Evolutionary conservation across 2,329 filamentous ascomycete species (phyloP).

Genomic region (Talaromyces rugulosus): DNA sequence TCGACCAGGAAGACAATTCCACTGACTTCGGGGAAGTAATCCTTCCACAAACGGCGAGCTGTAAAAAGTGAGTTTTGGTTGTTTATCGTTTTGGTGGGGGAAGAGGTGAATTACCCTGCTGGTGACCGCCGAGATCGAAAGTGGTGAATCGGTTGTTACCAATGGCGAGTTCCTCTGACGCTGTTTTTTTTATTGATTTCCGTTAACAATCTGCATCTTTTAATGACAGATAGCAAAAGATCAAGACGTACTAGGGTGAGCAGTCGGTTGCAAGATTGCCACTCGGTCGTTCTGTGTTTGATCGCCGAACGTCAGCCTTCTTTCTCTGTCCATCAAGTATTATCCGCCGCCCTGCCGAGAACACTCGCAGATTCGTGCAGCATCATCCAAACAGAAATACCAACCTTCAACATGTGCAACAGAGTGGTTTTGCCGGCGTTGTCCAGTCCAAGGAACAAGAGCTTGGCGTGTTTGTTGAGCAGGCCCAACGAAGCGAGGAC

Average conservation of each 20-base stretch:
- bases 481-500: slow-evolving; percentile 81
- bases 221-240: neutral
- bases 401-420: slow-evolving; percentile 90
- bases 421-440: slow-evolving; percentile 94
- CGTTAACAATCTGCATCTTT: neutral
- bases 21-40: slow-evolving; percentile 94
- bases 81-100: neutral
- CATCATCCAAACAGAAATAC: slow-evolving; percentile 22
- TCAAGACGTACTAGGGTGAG: slow-evolving; percentile 71
- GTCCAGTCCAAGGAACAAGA: slow-evolving; percentile 87
- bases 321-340: neutral
- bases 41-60: slow-evolving; percentile 92
- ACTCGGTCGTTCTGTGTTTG: slow-evolving; percentile 77
- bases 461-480: slow-evolving; percentile 93
- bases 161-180: slow-evolving; percentile 87
- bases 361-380: neutral
- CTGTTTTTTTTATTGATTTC: slow-evolving; percentile 39
- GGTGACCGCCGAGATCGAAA: slow-evolving; percentile 88
- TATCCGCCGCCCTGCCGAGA: neutral
- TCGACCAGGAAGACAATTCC: slow-evolving; percentile 98
- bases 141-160: slow-evolving; percentile 93
- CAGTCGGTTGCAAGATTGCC: slow-evolving; percentile 82
- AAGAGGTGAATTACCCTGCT: slow-evolving; percentile 60
- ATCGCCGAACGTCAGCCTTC: slow-evolving; percentile 8
- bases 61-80: neutral